Conservation (phyloP, 495 filamentous ascomycete genomes). For the Penicillium arizonense region DNA sequence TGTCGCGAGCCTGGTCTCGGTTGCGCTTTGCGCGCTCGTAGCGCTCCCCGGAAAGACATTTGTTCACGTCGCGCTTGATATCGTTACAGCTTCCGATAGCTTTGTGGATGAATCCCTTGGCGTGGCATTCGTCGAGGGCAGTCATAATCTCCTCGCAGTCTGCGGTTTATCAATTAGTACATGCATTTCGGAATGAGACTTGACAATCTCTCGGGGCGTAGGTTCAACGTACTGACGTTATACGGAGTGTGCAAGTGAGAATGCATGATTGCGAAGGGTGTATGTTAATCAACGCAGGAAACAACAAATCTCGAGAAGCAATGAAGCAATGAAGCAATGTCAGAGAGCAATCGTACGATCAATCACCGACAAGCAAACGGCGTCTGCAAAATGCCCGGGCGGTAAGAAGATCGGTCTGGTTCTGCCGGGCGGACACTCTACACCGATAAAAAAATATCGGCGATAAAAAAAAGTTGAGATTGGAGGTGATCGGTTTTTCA, state of each 20-base stretch:
- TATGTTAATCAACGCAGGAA: background rate
- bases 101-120: conserved; percentile 85
- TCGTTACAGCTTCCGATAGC: conserved; percentile 85
- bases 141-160: conserved; percentile 92
- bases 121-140: conserved; percentile 94
- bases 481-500: conserved; percentile 10
- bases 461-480: conserved; percentile 23
- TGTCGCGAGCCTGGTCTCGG: conserved; percentile 66
- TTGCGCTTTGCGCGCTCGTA: conserved; percentile 73
- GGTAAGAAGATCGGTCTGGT: conserved; percentile 24
- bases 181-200: background rate
- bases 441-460: conserved; percentile 37
- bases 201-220: background rate
- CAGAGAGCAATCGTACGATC: conserved; percentile 6
- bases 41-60: conserved; percentile 78
- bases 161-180: conserved; percentile 32
- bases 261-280: conserved; percentile 64
- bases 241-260: conserved; percentile 91
- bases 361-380: background rate
- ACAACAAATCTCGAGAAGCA: background rate
- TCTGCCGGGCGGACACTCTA: conserved; percentile 38
- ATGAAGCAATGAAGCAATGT: background rate
- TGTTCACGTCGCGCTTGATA: conserved; percentile 75
- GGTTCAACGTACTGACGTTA: conserved; percentile 65
- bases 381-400: conserved; percentile 24